Base-by-base conservation (phyloP, 2,329 filamentous ascomycete species). In the Dactylellina drechsleri region DNA sequence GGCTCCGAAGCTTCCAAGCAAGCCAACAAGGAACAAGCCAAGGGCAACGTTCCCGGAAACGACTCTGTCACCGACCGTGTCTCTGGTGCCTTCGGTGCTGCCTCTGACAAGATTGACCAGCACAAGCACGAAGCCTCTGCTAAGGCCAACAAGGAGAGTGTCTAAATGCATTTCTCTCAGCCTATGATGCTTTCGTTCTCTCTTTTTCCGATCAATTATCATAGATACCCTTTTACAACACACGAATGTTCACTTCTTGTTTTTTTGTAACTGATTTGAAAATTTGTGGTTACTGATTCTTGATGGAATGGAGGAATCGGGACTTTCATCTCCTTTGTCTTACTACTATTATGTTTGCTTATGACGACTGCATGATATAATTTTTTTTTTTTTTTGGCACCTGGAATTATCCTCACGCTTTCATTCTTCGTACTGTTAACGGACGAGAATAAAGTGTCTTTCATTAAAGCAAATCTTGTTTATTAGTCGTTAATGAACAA, bases 31-130 rank as follows among this genome's bases (percentile, higher is more conserved):
- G 53, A 76, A 36, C 65, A 76, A 23, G 72, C 72, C 66, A 76
- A 76, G 72, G 66, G 66, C 53, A 76, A 76, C 59, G 53, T 76
- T 53, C 16, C 72, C 66, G 72, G 72, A 49, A 26, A 76, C 41
- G 50, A 57, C 28, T 57, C 66, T 49, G 3, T 76, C 40, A 2
- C 59, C 28, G 72, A 76, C n/a, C 72, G 72, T 28, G 61, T 40
- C 60, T 76, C 72, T 16, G 72, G 72, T 53, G 72, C 50, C n/a
- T 13, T 65, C 20, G 66, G 66, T 41, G 72, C 72, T 43, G 59
- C 49, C 20, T 23, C 31, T 31, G 66, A 76, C 66, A 76, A 76
- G 66, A 6, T 76, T 13, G 66, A 76, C 60, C 72, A 76, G 56
- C 20, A 54, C 50, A 56, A 59, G 66, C 60, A 76, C 16, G 72